Percentiles rank a stretch among this genome's conserved stretches.
These are phyloP conservation scores for Quercus glauca DNA, from an alignment of 306 rosid species.

Conservation along the genomic window DNA sequence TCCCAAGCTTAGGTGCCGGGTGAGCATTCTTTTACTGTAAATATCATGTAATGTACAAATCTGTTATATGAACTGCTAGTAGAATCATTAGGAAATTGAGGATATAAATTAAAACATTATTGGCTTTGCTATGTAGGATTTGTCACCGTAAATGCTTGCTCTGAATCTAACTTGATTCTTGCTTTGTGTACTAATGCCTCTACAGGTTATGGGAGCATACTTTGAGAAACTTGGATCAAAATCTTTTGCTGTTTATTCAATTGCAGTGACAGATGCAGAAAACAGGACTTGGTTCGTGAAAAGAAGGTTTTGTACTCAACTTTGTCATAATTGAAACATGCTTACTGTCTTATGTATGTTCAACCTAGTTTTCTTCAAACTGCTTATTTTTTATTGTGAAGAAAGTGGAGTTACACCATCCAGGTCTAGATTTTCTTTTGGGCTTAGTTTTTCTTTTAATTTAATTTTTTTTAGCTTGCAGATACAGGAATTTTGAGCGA, in stretches of 20 bases:
- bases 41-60: conserved; percentile 7
- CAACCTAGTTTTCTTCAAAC: conserved; percentile 7
- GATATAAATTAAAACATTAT: conserved; percentile 16
- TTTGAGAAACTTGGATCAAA: conserved; percentile 87
- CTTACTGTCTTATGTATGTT: not conserved
- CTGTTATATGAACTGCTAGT: not conserved
- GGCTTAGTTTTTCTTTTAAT: conserved; percentile 1
- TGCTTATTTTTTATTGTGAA: not conserved
- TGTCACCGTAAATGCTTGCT: not conserved
- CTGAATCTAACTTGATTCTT: conserved; percentile 21
- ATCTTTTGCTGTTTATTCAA: conserved; percentile 94
- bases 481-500: conserved; percentile 93
- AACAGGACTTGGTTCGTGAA: conserved; percentile 90
- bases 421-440: conserved; percentile 9
- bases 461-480: conserved; percentile 34
- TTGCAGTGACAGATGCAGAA: conserved; percentile 82
- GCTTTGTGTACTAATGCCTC: conserved; percentile 22
- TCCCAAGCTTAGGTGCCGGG: conserved; percentile 92
- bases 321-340: not conserved
- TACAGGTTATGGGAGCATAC: conserved; percentile 93
- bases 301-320: conserved; percentile 68
- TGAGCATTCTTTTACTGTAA: conserved; percentile 41
- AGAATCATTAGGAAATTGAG: not conserved
- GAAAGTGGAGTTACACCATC: conserved; percentile 20
- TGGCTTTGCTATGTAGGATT: conserved; percentile 7